Evolutionary conservation across 2,329 filamentous ascomycete genomes (phyloP).

Genomic region (Hymenoscyphus infarciens): DNA sequence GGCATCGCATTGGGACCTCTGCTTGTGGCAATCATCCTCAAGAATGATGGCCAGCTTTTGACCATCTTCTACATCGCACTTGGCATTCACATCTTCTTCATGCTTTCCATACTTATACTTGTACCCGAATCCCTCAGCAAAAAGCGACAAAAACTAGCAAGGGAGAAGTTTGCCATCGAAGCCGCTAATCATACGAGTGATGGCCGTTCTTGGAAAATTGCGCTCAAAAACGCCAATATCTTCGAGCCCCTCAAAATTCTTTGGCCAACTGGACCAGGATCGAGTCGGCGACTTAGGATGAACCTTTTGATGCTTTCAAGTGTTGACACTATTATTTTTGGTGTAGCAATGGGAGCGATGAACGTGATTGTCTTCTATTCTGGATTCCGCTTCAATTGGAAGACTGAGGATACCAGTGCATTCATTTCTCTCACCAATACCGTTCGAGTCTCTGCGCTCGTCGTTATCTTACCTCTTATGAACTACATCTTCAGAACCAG

Average conservation of each 20-base stretch:
- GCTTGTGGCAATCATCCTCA: slow-evolving; percentile 74
- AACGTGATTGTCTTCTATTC: slow-evolving; percentile 83
- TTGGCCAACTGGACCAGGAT: slow-evolving; percentile 65
- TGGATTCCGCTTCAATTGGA: slow-evolving; percentile 77
- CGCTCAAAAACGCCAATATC: slow-evolving; percentile 56
- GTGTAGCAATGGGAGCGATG: slow-evolving; percentile 74
- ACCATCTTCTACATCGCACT: slow-evolving; percentile 83
- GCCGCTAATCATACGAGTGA: slow-evolving; percentile 33
- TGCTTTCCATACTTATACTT: slow-evolving; percentile 65
- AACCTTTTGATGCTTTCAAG: slow-evolving; percentile 81
- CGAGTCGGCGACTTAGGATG: slow-evolving; percentile 58
- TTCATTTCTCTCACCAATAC: slow-evolving; percentile 80
- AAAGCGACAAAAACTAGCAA: slow-evolving; percentile 65
- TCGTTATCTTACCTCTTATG: slow-evolving; percentile 70
- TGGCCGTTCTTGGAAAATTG: slow-evolving; percentile 29
- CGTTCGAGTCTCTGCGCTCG: slow-evolving; percentile 68
- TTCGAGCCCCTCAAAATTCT: slow-evolving; percentile 75
- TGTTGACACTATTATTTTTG: slow-evolving; percentile 79
- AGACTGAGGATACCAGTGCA: slow-evolving; percentile 71
- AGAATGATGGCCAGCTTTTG: slow-evolving; percentile 69
- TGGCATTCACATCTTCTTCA: slow-evolving; percentile 68
- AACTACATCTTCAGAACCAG: slow-evolving; percentile 67
- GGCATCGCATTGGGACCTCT: slow-evolving; percentile 88
- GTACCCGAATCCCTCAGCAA: slow-evolving; percentile 83
- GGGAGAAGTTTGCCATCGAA: slow-evolving; percentile 59